These are phyloP conservation scores for Leccinum rimulosum DNA, from an alignment of 768 basidiomycete genomes.

Conservation along the genomic window DNA sequence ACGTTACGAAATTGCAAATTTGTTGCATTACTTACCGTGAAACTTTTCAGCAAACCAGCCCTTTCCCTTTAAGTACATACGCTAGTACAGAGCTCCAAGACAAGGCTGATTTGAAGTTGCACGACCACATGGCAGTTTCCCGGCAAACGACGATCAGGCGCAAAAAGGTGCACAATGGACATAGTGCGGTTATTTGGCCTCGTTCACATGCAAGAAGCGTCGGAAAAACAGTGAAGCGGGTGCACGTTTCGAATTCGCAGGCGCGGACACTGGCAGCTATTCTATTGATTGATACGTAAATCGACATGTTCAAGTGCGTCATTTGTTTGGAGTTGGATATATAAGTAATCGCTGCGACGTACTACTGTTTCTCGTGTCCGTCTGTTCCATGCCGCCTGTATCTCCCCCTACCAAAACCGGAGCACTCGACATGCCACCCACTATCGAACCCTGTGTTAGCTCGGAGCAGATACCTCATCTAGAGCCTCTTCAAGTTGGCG, in stretches of 20 bases:
- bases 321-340: neutral
- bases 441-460: slow-evolving; percentile 2
- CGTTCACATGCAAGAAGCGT: neutral
- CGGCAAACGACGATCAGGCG: neutral
- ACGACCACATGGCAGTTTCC: neutral
- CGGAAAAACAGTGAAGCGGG: neutral
- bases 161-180: neutral
- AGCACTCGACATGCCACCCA: slow-evolving; percentile 10
- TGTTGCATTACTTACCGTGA: neutral
- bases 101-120: neutral
- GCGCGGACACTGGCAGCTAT: neutral
- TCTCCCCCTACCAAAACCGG: neutral
- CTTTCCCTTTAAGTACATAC: neutral
- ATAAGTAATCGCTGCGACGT: neutral
- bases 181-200: neutral
- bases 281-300: neutral
- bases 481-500: slow-evolving; percentile 13
- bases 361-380: neutral
- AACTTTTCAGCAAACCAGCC: neutral
- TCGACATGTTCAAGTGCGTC: neutral
- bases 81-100: neutral
- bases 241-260: neutral
- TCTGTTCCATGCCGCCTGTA: neutral
- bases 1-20: neutral
- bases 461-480: slow-evolving; percentile 21